These are phyloP conservation scores for Ustilago vetiveriae DNA, from an alignment of 1,284 basidiomycete species.

Conservation along the genomic window DNA sequence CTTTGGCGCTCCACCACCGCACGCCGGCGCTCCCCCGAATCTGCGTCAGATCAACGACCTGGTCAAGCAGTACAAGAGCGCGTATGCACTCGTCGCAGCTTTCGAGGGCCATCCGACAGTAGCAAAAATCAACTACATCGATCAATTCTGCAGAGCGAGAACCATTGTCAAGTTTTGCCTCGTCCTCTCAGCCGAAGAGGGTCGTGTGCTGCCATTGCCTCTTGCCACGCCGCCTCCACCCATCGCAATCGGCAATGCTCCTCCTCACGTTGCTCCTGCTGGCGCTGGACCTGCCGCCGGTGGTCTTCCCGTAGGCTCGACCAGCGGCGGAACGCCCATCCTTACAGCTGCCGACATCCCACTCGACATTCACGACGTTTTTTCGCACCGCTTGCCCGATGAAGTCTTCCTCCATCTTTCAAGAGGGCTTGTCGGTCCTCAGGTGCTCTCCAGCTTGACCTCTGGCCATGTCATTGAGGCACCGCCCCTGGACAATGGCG, in stretches of 20 bases:
- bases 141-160: constrained; percentile 88
- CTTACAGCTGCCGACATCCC: constrained; percentile 86
- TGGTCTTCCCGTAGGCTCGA: constrained; percentile 72
- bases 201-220: constrained; percentile 85
- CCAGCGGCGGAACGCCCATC: constrained; percentile 70
- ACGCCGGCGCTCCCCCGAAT: constrained; percentile 46
- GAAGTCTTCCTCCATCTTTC: constrained; percentile 97
- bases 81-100: constrained; percentile 54
- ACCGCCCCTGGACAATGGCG: constrained; percentile 92
- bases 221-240: constrained; percentile 74
- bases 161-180: constrained; percentile 93
- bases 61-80: constrained; percentile 58
- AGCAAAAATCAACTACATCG: constrained; percentile 79
- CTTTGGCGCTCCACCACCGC: constrained; percentile 38
- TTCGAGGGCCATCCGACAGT: constrained; percentile 74
- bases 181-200: constrained; percentile 85
- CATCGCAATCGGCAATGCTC: constrained; percentile 9
- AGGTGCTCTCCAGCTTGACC: constrained; percentile 88
- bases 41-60: constrained; percentile 69
- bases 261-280: constrained; percentile 18
- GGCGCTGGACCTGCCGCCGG: constrained; percentile 69
- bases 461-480: constrained; percentile 82
- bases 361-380: constrained; percentile 90
- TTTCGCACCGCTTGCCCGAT: constrained; percentile 92
- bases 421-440: constrained; percentile 85